Evolutionary conservation across 495 filamentous ascomycete genomes (phyloP).

Genomic region (Aspergillus incahuasiensis): DNA sequence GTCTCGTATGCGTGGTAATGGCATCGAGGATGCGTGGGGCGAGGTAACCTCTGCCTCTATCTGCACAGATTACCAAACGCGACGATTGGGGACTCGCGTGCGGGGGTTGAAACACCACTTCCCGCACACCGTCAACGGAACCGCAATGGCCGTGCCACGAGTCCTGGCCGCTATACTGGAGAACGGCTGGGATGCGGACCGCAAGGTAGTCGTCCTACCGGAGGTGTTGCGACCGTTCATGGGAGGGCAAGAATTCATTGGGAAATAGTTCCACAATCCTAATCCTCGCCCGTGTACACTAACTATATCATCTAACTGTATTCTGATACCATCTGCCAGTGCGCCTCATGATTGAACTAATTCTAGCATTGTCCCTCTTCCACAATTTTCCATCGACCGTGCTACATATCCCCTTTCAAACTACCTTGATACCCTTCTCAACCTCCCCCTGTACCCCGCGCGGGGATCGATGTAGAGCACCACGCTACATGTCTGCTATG

Average conservation of each 20-base stretch:
- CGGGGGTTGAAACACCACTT: constrained; percentile 50
- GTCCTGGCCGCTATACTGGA: constrained; percentile 90
- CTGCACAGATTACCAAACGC: constrained; percentile 91
- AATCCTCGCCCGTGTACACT: not conserved
- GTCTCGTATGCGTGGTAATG: constrained; percentile 51
- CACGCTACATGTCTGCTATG: no score
- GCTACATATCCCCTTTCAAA: no score
- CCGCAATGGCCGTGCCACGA: constrained; percentile 84
- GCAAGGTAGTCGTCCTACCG: constrained; percentile 63
- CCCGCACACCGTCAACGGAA: constrained; percentile 89
- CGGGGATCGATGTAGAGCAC: no score
- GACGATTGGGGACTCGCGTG: constrained; percentile 71
- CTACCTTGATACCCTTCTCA: no score
- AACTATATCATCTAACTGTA: constrained; percentile 5
- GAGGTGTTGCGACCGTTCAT: constrained; percentile 76
- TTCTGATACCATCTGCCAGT: not conserved
- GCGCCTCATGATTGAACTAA: not conserved
- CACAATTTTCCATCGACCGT: not conserved
- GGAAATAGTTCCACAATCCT: constrained; percentile 4
- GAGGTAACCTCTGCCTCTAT: constrained; percentile 88
- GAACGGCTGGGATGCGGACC: constrained; percentile 76
- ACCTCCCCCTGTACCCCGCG: no score
- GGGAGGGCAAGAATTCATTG: constrained; percentile 67
- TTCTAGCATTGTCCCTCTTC: not conserved
- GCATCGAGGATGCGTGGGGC: constrained; percentile 77